phyloP scores from a whole-genome alignment of 371 early-diverging fungal species.

The Circinella minor region DNA sequence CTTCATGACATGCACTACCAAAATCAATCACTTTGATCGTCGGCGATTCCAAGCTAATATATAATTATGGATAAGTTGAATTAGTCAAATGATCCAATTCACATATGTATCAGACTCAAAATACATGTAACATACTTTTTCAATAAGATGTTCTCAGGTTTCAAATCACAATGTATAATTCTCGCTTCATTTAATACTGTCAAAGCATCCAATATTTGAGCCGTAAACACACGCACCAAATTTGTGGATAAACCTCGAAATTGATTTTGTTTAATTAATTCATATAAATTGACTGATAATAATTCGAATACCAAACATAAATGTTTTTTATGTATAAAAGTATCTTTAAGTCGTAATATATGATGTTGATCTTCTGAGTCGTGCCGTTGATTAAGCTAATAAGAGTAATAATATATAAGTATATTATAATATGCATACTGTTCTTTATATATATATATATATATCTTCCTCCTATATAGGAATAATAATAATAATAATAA shows the following conservation, averaged over 20 bases:
- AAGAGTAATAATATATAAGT: no score
- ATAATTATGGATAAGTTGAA: no score
- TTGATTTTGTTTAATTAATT: conserved; percentile 95
- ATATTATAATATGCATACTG: no score
- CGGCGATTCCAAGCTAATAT: conserved; percentile 74
- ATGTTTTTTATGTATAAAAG: conserved; percentile 93
- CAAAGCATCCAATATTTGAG: conserved; percentile 88
- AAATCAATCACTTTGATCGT: conserved; percentile 99
- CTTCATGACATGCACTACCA: conserved; percentile 96
- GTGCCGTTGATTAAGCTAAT: conserved; percentile 78
- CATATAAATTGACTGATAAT: conserved; percentile 95
- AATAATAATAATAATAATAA: not conserved
- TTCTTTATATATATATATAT: no score
- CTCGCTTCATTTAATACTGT: conserved; percentile 82
- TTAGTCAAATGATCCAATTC: no score
- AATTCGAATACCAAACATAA: conserved; percentile 96
- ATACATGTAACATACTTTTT: conserved; percentile 60
- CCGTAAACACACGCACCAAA: conserved; percentile 84
- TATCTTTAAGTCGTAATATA: conserved; percentile 86
- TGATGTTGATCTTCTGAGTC: conserved; percentile 85
- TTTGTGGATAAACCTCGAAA: conserved; percentile 93
- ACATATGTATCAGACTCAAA: not conserved
- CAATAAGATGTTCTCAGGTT: conserved; percentile 97
- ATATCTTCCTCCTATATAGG: not conserved
- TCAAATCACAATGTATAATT: conserved; percentile 98